Evolutionary conservation across 129 eudicot species (phyloP).

Genomic region (Ambrosia artemisiifolia): DNA sequence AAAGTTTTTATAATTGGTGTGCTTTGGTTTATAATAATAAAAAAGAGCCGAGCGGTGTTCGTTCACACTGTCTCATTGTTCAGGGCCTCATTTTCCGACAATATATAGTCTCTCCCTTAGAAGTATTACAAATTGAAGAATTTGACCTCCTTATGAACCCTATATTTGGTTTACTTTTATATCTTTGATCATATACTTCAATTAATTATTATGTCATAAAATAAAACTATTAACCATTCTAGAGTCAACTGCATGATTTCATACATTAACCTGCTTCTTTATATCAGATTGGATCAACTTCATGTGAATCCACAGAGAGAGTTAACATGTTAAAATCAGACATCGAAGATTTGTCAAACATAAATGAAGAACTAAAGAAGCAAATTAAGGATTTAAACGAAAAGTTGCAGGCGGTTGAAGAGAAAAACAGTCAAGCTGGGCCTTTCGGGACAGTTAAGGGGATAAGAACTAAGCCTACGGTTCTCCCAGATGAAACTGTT

Average conservation of each 20-base stretch:
- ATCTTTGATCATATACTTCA: no score
- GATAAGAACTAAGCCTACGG: slow-evolving; percentile 59
- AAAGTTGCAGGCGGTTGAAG: slow-evolving; percentile 52
- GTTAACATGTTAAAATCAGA: slow-evolving; percentile 52
- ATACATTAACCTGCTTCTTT: neutral
- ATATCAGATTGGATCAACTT: slow-evolving; percentile 34
- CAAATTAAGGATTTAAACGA: slow-evolving; percentile 56
- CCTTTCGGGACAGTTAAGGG: slow-evolving; percentile 79
- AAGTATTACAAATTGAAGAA: no score
- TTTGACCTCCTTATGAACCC: no score
- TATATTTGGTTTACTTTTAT: no score
- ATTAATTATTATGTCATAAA: no score
- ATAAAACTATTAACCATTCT: neutral
- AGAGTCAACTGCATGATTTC: neutral
- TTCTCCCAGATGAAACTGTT: slow-evolving; percentile 63
- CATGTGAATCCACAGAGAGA: slow-evolving; percentile 55
- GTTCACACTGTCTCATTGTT: no score
- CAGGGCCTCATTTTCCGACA: no score
- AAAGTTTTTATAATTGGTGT: no score
- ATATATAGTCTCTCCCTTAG: no score
- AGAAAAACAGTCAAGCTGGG: slow-evolving; percentile 63
- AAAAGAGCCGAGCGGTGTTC: no score
- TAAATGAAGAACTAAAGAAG: slow-evolving; percentile 51
- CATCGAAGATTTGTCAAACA: slow-evolving; percentile 39
- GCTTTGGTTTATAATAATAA: no score